A percentile compares a stretch with the other conserved stretches of the same genome.
phyloP scores from a whole-genome alignment of 331 rosid genomes.

The Pyrus hybrid region DNA sequence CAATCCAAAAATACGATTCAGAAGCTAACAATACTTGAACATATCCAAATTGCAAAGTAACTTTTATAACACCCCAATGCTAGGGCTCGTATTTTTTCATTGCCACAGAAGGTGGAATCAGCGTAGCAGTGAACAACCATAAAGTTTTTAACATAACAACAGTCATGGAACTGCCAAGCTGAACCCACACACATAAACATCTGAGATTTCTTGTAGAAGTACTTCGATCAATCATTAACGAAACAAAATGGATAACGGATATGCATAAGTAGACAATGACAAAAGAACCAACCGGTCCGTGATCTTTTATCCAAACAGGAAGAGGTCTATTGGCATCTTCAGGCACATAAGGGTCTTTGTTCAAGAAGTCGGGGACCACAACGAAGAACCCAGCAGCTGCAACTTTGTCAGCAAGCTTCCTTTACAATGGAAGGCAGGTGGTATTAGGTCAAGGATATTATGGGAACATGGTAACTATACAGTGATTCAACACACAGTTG shows the following conservation, averaged over 20 bases:
- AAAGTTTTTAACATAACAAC: background rate
- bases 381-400: slow-evolving; percentile 23
- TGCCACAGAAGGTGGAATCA: background rate
- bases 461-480: background rate
- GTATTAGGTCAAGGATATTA: background rate
- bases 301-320: slow-evolving; percentile 7
- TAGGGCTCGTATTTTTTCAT: background rate
- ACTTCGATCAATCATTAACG: background rate
- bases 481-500: background rate
- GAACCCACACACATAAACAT: background rate
- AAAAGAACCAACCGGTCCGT: slow-evolving; percentile 4
- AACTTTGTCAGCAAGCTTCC: slow-evolving; percentile 24
- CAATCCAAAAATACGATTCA: background rate
- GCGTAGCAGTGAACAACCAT: background rate
- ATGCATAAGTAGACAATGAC: background rate
- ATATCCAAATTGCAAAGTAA: background rate
- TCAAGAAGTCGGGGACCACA: slow-evolving; percentile 22
- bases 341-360: slow-evolving; percentile 17
- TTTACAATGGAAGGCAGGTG: background rate
- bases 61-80: background rate
- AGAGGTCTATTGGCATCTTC: slow-evolving; percentile 6
- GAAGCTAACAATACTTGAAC: background rate
- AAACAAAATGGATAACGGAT: background rate
- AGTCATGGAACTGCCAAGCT: background rate
- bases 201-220: background rate